Base-by-base conservation (phyloP, 176 grass and related monocot genomes). In the Lolium rigidum region DNA sequence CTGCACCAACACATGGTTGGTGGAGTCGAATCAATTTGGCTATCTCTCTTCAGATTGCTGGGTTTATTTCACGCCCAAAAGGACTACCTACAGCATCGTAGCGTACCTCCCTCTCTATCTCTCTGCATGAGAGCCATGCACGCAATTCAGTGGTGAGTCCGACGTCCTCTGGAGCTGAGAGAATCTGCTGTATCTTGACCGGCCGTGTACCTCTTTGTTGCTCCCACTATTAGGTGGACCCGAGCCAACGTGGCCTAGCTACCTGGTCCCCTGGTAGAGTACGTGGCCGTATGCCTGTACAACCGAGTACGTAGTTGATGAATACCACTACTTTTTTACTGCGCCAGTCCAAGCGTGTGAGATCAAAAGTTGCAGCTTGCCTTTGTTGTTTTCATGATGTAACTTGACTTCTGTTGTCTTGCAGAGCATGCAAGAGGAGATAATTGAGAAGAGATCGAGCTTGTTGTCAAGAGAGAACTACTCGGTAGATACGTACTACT, bases 21-120 rank as follows among this genome's bases (percentile, higher is more conserved):
- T 90, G 85, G 85, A 61, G 60, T 66, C 76, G 76, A 84, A 84
- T 91, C 89, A 91, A 84, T 81, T 84, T 41, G 74, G 79, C 38
- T 41, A 47, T 57, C 79, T 41, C 43, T 81, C 80, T 74, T 83
- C 80, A 84, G 85, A 84, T 87, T 74, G 74, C 67, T 75, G 47
- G 75, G 26, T 69, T 69, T 56, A 81, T 83, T 64, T 75, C 80
- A 41, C 44, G 9, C 76, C 80, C 11, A 31, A 63, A 80, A 69
- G 17, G 39, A 43, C 9, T 37, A 63, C 1, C 57, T 59, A 59
- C 2, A 20, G 54, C 54, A 20, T 17, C 16, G 6, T 20, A 20
- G 17, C 46, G 46, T 48, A 48, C 46, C 46, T 10, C 46, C 46
- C 49, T 77, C 48, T n/a, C 52, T 77, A 9, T 20, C 14, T 15